phyloP scores from a whole-genome alignment of 257 asterid genomes.

The Linaria vulgaris region DNA sequence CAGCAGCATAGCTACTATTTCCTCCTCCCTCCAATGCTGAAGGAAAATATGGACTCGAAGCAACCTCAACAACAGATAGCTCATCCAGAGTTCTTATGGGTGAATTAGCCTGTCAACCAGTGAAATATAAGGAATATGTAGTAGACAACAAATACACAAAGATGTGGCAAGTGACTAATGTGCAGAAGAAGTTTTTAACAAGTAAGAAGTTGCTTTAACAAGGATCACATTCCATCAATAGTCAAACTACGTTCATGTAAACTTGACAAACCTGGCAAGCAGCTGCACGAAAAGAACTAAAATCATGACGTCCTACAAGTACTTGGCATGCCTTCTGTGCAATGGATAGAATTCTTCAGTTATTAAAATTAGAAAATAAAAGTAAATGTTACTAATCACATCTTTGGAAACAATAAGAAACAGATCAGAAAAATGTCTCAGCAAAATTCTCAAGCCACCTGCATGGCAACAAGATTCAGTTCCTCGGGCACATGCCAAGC shows the following conservation, averaged over 20 bases:
- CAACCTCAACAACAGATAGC: slow-evolving; percentile 67
- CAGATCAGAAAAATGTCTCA: neutral
- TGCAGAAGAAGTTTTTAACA: slow-evolving; percentile 1
- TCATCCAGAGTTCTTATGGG: slow-evolving; percentile 81
- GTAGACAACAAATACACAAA: slow-evolving; percentile 4
- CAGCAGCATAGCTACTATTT: slow-evolving; percentile 34
- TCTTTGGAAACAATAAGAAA: neutral
- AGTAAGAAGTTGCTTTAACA: too few relatives aligned
- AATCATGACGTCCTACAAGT: slow-evolving; percentile 84
- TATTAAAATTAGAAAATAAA: neutral
- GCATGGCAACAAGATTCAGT: slow-evolving; percentile 70
- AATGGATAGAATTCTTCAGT: slow-evolving; percentile 20
- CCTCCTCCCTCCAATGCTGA: slow-evolving; percentile 51
- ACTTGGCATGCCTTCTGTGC: slow-evolving; percentile 82
- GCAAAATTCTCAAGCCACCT: slow-evolving; percentile 43
- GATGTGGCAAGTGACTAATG: neutral
- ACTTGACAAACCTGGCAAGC: slow-evolving; percentile 74
- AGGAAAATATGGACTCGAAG: slow-evolving; percentile 68
- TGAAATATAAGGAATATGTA: slow-evolving; percentile 5
- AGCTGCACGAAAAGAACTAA: slow-evolving; percentile 91
- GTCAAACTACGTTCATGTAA: slow-evolving; percentile 10
- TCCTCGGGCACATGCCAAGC: slow-evolving; percentile 93
- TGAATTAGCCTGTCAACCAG: slow-evolving; percentile 78
- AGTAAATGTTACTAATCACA: neutral
- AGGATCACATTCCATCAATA: neutral